phyloP scores from a whole-genome alignment of 2,329 filamentous ascomycete species.

The Immersiporthe knoxdaviesiana region DNA sequence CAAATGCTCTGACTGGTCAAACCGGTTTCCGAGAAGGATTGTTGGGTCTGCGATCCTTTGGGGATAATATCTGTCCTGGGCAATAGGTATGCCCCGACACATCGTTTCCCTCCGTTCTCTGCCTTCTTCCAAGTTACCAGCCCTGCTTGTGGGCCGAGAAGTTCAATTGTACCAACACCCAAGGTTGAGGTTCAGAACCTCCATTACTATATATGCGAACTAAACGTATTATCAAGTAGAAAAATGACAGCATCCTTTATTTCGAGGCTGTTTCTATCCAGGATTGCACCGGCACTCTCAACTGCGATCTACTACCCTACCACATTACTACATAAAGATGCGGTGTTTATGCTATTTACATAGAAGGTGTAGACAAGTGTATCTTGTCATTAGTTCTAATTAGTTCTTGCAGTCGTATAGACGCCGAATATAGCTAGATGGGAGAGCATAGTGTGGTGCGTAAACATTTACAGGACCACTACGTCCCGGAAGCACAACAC shows the following conservation, averaged over 20 bases:
- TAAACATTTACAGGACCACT: too few relatives aligned
- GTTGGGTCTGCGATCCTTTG: not conserved
- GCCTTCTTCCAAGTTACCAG: constrained; percentile 2
- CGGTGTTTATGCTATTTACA: not conserved
- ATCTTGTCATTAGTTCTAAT: not conserved
- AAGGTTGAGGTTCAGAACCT: not conserved
- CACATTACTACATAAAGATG: too few relatives aligned
- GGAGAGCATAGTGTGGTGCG: too few relatives aligned
- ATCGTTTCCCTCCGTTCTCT: not conserved
- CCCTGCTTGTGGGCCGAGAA: not conserved
- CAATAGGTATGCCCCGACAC: not conserved
- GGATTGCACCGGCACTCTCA: not conserved
- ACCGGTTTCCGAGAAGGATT: not conserved
- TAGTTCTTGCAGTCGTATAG: too few relatives aligned
- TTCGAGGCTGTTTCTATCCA: too few relatives aligned
- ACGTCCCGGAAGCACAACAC: too few relatives aligned
- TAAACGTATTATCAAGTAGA: not conserved
- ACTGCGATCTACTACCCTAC: not conserved
- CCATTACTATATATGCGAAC: not conserved
- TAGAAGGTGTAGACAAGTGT: not conserved
- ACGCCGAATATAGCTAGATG: not conserved
- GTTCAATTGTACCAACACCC: not conserved
- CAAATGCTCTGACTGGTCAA: not conserved
- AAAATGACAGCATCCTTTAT: not conserved
- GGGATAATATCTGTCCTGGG: constrained; percentile 1